phyloP scores from a whole-genome alignment of 2,329 filamentous ascomycete species.

The Monilinia polystroma region DNA sequence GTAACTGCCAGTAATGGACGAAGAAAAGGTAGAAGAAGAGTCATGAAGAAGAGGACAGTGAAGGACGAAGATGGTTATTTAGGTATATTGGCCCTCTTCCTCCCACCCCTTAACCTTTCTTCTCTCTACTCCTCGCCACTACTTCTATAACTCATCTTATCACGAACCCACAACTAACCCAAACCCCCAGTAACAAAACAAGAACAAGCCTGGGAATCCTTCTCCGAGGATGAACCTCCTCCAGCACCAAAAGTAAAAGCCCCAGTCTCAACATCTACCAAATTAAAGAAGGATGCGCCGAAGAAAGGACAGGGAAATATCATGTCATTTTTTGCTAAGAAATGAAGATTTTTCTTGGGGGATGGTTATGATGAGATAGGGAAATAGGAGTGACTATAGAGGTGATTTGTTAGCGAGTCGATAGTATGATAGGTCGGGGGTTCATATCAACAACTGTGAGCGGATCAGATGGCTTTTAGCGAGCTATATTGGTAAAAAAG shows the following conservation, averaged over 20 bases:
- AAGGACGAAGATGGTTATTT: slow-evolving; percentile 90
- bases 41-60: slow-evolving; percentile 84
- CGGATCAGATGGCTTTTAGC: not conserved
- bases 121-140: not conserved
- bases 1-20: slow-evolving; percentile 61
- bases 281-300: slow-evolving; percentile 53
- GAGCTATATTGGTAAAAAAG: not conserved
- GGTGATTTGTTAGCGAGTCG: not conserved
- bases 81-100: slow-evolving; percentile 54
- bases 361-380: not conserved
- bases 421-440: not conserved
- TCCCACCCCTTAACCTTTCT: not conserved
- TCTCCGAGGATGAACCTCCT: slow-evolving; percentile 80
- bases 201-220: slow-evolving; percentile 84
- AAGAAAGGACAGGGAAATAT: slow-evolving; percentile 75
- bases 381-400: not conserved
- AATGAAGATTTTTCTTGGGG: slow-evolving; percentile 41
- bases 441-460: not conserved
- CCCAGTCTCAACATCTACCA: slow-evolving; percentile 42
- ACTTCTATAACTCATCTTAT: not conserved
- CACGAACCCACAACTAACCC: not conserved
- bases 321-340: slow-evolving; percentile 90
- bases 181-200: slow-evolving; percentile 71
- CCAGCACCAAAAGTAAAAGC: slow-evolving; percentile 53
- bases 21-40: slow-evolving; percentile 71